These are phyloP conservation scores for Lodderomyces pseudojiufengensis DNA, from an alignment of 1,139 yeast species.

Conservation along the genomic window DNA sequence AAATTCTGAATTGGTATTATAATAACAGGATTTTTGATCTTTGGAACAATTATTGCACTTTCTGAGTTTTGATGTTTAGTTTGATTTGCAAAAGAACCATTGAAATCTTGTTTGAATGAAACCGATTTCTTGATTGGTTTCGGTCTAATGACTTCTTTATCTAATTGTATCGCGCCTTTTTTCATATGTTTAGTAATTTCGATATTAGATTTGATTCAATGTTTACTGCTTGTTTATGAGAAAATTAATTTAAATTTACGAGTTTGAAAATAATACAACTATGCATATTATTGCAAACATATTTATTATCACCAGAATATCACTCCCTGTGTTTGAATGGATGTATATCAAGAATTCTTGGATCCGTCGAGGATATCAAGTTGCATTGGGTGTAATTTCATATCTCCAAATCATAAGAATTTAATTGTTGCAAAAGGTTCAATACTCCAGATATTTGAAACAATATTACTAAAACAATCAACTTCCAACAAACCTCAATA, in stretches of 20 bases:
- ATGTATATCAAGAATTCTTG: conserved; percentile 74
- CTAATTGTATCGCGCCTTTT: not conserved
- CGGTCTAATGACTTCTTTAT: conserved; percentile 1
- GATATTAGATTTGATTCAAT: no score
- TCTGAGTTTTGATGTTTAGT: conserved; percentile 1
- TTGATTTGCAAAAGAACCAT: not conserved
- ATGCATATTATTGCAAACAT: no score
- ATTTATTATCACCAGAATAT: no score
- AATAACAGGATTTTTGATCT: conserved; percentile 22
- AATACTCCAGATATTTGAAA: conserved; percentile 63
- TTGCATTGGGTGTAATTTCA: conserved; percentile 61
- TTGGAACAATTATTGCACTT: conserved; percentile 12
- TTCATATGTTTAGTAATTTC: no score
- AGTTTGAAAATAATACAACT: no score
- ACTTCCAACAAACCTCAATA: conserved; percentile 20
- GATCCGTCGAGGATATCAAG: conserved; percentile 75
- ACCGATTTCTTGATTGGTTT: conserved; percentile 10
- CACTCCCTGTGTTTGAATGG: no score
- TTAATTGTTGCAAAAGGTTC: conserved; percentile 71
- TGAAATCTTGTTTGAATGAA: conserved; percentile 7
- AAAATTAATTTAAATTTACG: not conserved
- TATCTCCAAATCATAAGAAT: conserved; percentile 46
- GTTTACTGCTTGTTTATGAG: no score
- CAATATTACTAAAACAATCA: conserved; percentile 25
- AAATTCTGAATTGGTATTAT: conserved; percentile 51